Evolutionary conservation across 2,329 filamentous ascomycete genomes (phyloP).

Genomic region (Cadophora luteo-olivacea): DNA sequence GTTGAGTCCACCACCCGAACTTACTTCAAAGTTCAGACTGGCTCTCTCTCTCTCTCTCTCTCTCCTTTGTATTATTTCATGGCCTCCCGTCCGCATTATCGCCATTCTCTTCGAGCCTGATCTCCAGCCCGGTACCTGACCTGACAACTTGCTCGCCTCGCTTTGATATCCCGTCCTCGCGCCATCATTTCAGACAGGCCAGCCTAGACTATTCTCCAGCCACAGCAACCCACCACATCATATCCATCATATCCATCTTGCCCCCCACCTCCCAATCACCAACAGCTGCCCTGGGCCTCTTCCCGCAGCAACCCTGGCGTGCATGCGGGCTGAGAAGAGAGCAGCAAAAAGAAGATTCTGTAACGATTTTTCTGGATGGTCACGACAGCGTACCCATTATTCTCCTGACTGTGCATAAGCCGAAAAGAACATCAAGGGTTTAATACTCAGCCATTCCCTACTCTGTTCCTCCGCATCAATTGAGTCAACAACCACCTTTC

Average conservation of each 20-base stretch:
- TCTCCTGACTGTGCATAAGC: constrained; percentile 13
- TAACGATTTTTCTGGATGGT: constrained; percentile 10
- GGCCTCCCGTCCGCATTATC: not conserved
- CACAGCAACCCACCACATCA: constrained; percentile 4
- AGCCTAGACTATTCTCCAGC: constrained; percentile 3
- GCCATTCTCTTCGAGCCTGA: not conserved
- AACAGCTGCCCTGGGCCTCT: constrained; percentile 3
- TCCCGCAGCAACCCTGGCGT: not conserved
- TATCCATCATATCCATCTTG: not conserved
- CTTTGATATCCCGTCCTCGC: not conserved
- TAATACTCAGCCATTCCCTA: not conserved
- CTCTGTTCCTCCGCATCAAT: not conserved
- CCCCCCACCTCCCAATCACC: constrained; percentile 1
- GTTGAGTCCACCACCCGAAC: not conserved
- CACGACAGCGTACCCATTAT: constrained; percentile 3
- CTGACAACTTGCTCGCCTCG: not conserved
- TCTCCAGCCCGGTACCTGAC: not conserved
- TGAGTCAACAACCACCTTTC: not conserved
- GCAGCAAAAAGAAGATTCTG: constrained; percentile 15
- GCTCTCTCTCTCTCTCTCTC: not conserved
- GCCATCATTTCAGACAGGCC: not conserved
- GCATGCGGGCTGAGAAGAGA: constrained; percentile 13
- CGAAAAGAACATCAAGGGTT: not conserved
- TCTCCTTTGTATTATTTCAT: not conserved
- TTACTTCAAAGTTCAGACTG: not conserved